These are phyloP conservation scores for Yamadazyma paraphyllophila DNA, from an alignment of 805 yeast species.

Conservation along the genomic window DNA sequence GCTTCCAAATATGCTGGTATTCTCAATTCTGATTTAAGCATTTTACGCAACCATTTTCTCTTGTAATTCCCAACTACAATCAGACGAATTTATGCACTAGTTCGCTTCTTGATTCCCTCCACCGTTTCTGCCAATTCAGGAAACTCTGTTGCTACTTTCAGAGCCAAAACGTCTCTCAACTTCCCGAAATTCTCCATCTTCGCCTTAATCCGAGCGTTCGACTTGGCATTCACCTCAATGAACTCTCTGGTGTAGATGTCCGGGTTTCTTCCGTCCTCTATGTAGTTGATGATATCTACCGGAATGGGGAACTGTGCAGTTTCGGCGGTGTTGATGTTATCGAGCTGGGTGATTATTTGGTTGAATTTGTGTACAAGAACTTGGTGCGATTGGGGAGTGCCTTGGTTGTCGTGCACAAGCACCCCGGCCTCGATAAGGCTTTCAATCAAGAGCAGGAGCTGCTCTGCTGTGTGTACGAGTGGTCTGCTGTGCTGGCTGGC, in stretches of 20 bases:
- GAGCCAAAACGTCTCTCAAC: conserved; percentile 65
- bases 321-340: conserved; percentile 29
- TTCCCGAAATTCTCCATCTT: conserved; percentile 68
- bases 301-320: conserved; percentile 55
- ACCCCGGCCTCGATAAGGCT: conserved; percentile 87
- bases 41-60: no score
- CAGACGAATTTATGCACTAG: not conserved
- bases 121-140: conserved; percentile 69
- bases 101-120: conserved; percentile 49
- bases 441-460: conserved; percentile 46
- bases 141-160: conserved; percentile 69
- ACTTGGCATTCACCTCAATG: conserved; percentile 86
- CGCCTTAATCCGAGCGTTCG: conserved; percentile 85
- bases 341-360: conserved; percentile 38
- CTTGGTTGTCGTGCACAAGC: conserved; percentile 89
- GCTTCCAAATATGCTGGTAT: not conserved
- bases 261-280: conserved; percentile 95
- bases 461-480: conserved; percentile 27
- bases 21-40: not conserved
- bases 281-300: conserved; percentile 81
- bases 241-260: conserved; percentile 96
- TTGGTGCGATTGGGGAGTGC: conserved; percentile 73
- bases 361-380: conserved; percentile 42
- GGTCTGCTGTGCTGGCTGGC: conserved; percentile 26
- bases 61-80: no score